A percentile compares a stretch with the other conserved stretches of the same genome.
Conservation (phyloP, 2,329 filamentous ascomycete species). For the Daldinia sp. region DNA sequence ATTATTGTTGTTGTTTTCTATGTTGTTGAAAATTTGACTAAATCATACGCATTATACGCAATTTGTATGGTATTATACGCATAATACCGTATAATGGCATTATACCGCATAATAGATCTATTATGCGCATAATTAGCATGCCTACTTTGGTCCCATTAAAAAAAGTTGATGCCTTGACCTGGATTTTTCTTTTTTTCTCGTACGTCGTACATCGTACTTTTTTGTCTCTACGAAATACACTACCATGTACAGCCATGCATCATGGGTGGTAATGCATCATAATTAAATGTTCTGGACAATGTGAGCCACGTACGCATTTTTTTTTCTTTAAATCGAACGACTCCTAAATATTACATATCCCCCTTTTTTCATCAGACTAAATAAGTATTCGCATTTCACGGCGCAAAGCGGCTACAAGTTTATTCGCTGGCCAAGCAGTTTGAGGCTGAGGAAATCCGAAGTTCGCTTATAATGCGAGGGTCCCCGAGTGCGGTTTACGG, state of each 20-base stretch:
- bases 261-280: not conserved
- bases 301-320: not conserved
- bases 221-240: not conserved
- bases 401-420: not conserved
- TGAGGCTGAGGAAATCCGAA: constrained; percentile 23
- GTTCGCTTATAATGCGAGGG: constrained; percentile 29
- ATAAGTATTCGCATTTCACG: constrained; percentile 19
- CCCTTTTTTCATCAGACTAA: not conserved
- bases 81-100: too few relatives aligned
- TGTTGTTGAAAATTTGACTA: too few relatives aligned
- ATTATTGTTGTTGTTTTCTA: too few relatives aligned
- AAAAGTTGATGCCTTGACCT: not conserved
- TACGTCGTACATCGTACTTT: not conserved
- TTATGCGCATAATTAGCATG: too few relatives aligned
- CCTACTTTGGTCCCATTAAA: not conserved
- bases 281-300: not conserved
- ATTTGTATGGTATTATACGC: too few relatives aligned
- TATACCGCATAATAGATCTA: too few relatives aligned
- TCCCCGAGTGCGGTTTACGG: constrained; percentile 19
- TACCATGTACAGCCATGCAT: not conserved
- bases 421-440: constrained; percentile 10
- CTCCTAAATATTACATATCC: not conserved
- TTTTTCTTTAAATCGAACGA: not conserved
- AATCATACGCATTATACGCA: too few relatives aligned
- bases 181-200: too few relatives aligned